Evolutionary conservation across 2,329 filamentous ascomycete genomes (phyloP).

Genomic region (Exophiala alcalophila): DNA sequence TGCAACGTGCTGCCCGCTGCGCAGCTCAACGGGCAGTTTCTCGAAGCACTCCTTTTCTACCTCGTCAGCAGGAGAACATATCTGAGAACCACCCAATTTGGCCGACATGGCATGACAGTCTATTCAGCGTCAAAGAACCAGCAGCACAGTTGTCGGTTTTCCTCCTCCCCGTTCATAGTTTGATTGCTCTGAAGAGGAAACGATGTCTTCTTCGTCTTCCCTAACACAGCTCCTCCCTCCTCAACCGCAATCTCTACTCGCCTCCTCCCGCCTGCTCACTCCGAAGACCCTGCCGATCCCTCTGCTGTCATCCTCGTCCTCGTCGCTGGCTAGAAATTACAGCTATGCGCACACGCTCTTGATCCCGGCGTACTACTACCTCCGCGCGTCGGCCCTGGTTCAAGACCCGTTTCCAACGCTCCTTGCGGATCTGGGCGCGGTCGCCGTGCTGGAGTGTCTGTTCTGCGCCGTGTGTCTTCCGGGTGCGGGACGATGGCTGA

Average conservation of each 20-base stretch:
- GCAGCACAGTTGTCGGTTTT: no score
- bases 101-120: no score
- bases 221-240: slow-evolving; percentile 24
- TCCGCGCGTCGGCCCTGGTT: slow-evolving; percentile 66
- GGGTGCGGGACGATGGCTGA: slow-evolving; percentile 43
- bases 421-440: slow-evolving; percentile 57
- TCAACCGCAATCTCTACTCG: slow-evolving; percentile 3
- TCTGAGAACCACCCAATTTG: no score
- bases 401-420: slow-evolving; percentile 66
- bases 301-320: slow-evolving; percentile 47
- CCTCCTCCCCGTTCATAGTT: neutral
- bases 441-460: slow-evolving; percentile 61
- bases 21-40: no score
- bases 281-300: slow-evolving; percentile 41
- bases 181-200: neutral
- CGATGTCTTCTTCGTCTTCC: slow-evolving; percentile 10
- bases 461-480: slow-evolving; percentile 61
- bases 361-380: slow-evolving; percentile 61
- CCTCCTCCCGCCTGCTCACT: slow-evolving; percentile 25
- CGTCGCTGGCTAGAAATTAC: slow-evolving; percentile 52
- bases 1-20: no score
- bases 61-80: no score
- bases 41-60: no score
- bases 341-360: slow-evolving; percentile 66
- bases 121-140: no score